These are phyloP conservation scores for Dactylellina drechsleri DNA, from an alignment of 2,329 filamentous ascomycete species.

Conservation along the genomic window DNA sequence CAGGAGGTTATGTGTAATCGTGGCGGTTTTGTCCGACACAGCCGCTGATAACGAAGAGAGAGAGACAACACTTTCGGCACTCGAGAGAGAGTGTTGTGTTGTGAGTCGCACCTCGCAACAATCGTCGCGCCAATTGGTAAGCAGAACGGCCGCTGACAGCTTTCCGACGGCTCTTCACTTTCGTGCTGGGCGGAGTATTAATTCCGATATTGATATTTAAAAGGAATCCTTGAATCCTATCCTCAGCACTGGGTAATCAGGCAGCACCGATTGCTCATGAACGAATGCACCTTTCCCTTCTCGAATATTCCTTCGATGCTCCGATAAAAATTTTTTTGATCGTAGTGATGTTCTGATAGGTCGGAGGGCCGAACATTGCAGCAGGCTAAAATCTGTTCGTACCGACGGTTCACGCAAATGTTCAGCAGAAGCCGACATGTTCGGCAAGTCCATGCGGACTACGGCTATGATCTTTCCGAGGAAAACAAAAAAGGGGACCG, in stretches of 20 bases:
- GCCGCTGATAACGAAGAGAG: neutral
- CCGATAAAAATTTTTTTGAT: constrained; percentile 22
- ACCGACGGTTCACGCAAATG: constrained; percentile 26
- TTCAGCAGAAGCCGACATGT: constrained; percentile 25
- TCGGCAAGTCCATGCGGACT: constrained; percentile 34
- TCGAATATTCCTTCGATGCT: constrained; percentile 16
- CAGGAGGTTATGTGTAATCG: constrained; percentile 4
- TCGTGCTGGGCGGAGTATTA: constrained; percentile 10
- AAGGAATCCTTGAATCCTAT: constrained; percentile 1
- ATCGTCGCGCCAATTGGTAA: constrained; percentile 38
- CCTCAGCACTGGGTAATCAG: constrained; percentile 23
- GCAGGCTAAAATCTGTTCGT: constrained; percentile 30
- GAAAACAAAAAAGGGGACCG: constrained; percentile 3
- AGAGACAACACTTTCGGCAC: constrained; percentile 11
- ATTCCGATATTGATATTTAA: constrained; percentile 13
- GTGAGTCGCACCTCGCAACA: neutral
- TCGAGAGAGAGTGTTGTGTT: constrained; percentile 17
- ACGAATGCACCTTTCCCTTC: constrained; percentile 54
- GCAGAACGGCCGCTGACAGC: constrained; percentile 1
- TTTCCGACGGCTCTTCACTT: neutral
- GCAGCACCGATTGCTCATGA: constrained; percentile 13
- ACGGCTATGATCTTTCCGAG: constrained; percentile 29
- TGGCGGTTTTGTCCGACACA: constrained; percentile 28
- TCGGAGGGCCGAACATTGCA: constrained; percentile 18
- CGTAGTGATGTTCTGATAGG: constrained; percentile 29